Base-by-base conservation (phyloP, 2,329 filamentous ascomycete genomes). In the Cryphonectria radicalis region DNA sequence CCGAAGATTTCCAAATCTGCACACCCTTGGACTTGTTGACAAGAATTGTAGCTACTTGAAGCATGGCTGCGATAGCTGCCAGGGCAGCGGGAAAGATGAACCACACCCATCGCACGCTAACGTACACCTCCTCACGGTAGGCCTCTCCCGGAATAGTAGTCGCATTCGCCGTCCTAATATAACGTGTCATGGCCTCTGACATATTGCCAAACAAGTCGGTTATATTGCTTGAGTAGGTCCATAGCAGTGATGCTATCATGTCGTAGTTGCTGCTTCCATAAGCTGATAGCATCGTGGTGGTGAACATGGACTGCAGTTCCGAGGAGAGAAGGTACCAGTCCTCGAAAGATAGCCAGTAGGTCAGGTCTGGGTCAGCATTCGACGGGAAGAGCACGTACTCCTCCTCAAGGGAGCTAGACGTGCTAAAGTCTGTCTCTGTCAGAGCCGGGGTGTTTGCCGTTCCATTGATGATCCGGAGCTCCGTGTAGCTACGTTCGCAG, bases 401-500 rank as follows among this genome's bases (percentile, higher is more conserved):
- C 22, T 57, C 11, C 11, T n/a, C 53, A 7, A 19, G 11, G 0
- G 8, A 57, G 53, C 7, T 57, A 28, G 22, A n/a, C 11, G 19
- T 57, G 3, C 13, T n/a, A 4, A 57, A 25, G 22, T n/a, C 7
- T 13, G 25, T 57, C 53, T 57, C 53, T 10, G 53, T 57, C 53
- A 57, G 8, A 3, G 8, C 53, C 25, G 53, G 53, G 3, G 22
- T 14, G 22, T 57, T 57, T 57, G 53, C 53, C 7, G 25, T 25
- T n/a, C 53, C 53, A 14, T 57, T 57, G 53, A 43, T 35, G 22
- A 64, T n/a, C 42, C 46, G 63, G 40, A 64, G 42, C n/a, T 64
- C 25, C 28, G 63, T 17, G 28, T 64, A 64, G 40, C 63, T 46
- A 50, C 63, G 63, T 19, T 64, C 63, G 14, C 63, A 64, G 63